Evolutionary conservation across 1,284 basidiomycete species (phyloP), one percentile per base, ranked within the genome.

Genomic region (Irpex lacteus): DNA sequence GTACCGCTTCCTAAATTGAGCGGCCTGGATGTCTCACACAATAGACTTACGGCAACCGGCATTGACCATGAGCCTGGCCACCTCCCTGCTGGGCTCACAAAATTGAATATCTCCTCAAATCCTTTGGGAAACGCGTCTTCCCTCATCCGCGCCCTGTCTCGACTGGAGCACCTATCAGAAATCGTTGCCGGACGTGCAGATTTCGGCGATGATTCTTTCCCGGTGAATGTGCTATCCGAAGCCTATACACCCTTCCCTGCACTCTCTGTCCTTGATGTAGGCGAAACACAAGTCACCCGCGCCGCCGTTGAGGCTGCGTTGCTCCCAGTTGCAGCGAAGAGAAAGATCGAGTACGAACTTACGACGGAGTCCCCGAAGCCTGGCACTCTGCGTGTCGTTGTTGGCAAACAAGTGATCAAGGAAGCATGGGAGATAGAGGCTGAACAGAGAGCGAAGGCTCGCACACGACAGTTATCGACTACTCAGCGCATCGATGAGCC

Each of bases 371-470:
- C 85, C 47, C 84, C 84, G 4, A 79, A 79, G 6, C 77, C 78
- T 19, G 86, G 85, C 15, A 76, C 81, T 0, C 70, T 85, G 9
- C 81, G 82, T 50, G 75, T 92, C 19, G 76, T 85, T n/a, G 78
- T 91, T 2, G 91, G 90, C 7, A 91, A 90, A 75, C 82, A 80
- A 68, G 77, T 91, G 19, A 70, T 90, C 60, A 86, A 85, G 69
- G 91, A 93, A 73, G 74, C 83, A 37, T 92, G 91, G 91, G 91
- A 93, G 73, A 70, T 93, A 18, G 90, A 90, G 71, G 78, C 85
- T 8, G 91, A 92, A 68, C 78, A 80, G 52, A 80, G 82, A 49
- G 26, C 34, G 9, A 63, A 58, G 47, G 4, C 34, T 19, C 63
- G 59, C 7, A 19, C 52, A 4, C 53, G 57, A 60, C 50, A 60